Evolutionary conservation across 352 stramenopile species (phyloP).

Genomic region (Albugo laibachii): DNA sequence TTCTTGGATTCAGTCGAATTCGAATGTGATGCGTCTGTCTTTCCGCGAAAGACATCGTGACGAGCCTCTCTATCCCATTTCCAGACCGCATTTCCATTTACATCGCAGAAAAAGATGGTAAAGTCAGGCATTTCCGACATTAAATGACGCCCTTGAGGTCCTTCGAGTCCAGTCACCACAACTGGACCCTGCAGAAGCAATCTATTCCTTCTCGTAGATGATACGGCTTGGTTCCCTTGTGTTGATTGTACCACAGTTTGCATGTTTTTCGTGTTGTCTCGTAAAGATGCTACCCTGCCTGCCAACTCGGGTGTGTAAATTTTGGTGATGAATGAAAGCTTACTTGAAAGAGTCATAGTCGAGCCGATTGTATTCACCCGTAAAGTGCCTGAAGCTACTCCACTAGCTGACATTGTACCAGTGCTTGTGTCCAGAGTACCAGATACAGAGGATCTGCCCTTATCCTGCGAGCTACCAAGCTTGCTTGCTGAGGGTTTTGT

Average conservation of each 20-base stretch:
- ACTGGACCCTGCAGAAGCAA: no score
- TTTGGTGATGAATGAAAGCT: conserved; percentile 18
- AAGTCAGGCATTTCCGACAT: conserved; percentile 5
- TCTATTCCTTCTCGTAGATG: no score
- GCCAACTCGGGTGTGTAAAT: conserved; percentile 33
- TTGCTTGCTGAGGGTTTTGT: no score
- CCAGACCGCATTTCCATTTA: conserved; percentile 52
- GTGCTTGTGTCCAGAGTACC: no score
- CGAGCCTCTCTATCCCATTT: conserved; percentile 33
- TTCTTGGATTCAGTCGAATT: conserved; percentile 8
- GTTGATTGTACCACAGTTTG: conserved; percentile 33
- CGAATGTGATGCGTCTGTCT: conserved; percentile 13
- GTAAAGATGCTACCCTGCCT: conserved; percentile 21
- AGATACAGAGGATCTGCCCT: no score
- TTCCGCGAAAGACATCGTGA: conserved; percentile 12
- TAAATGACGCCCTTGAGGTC: conserved; percentile 21
- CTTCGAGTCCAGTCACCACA: conserved; percentile 5
- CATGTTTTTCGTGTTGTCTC: conserved; percentile 25
- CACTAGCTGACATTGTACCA: no score
- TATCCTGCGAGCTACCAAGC: no score
- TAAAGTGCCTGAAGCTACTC: no score
- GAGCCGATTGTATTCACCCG: no score
- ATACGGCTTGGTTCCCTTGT: conserved; percentile 11
- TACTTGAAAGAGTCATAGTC: no score
- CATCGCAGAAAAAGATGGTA: conserved; percentile 28